Evolutionary conservation across 192 early-diverging fungal genomes (phyloP).

Genomic region (Coemansia javaensis): DNA sequence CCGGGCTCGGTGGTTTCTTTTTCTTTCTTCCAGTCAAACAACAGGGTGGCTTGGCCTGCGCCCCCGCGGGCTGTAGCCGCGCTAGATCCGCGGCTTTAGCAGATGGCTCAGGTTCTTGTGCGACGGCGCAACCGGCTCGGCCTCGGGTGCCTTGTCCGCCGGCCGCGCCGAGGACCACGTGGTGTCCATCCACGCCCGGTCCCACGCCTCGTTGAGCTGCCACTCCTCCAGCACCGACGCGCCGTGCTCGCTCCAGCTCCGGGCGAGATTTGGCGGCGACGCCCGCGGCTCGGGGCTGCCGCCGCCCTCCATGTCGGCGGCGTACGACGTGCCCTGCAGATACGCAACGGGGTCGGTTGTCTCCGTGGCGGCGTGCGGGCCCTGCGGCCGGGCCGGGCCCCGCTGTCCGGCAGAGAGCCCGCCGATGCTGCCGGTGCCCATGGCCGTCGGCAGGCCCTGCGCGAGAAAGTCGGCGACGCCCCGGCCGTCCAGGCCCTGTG

Average conservation of each 20-base stretch:
- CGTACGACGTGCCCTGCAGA: constrained; percentile 32
- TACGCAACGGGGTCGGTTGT: constrained; percentile 30
- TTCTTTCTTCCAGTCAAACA: background rate
- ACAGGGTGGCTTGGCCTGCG: too few relatives aligned
- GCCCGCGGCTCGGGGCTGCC: constrained; percentile 26
- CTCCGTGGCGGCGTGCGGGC: constrained; percentile 1
- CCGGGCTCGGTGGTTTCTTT: background rate
- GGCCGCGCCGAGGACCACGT: constrained; percentile 33
- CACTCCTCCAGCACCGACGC: constrained; percentile 46
- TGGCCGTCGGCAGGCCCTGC: constrained; percentile 31
- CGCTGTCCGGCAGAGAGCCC: background rate
- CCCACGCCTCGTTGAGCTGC: constrained; percentile 51
- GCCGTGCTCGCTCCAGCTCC: constrained; percentile 40
- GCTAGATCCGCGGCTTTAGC: constrained; percentile 44
- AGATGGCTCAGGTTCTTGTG: constrained; percentile 43
- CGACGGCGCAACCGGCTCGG: constrained; percentile 29
- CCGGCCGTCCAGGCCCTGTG: constrained; percentile 40
- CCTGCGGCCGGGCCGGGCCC: constrained; percentile 1
- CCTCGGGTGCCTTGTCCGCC: constrained; percentile 6
- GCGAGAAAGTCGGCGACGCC: constrained; percentile 31
- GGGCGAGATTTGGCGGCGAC: constrained; percentile 10
- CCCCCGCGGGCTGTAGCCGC: too few relatives aligned
- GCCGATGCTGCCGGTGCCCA: constrained; percentile 15
- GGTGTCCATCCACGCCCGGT: constrained; percentile 49
- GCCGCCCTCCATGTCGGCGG: constrained; percentile 30